Evolutionary conservation across 208 protist species (phyloP).

Genomic region (Naegleria gruberi): DNA sequence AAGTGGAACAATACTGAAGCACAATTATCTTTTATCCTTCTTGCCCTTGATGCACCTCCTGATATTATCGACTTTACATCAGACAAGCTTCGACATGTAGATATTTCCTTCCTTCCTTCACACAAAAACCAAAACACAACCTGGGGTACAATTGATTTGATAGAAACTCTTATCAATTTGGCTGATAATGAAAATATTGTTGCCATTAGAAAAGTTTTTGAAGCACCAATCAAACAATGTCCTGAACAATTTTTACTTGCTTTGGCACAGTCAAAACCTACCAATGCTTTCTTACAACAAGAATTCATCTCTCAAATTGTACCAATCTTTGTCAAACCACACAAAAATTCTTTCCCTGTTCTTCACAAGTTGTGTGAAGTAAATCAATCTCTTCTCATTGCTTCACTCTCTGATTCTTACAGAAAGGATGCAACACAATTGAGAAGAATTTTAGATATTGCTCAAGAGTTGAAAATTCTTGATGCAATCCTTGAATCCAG

Average conservation of each 20-base stretch:
- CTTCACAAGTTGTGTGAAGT: slow-evolving; percentile 45
- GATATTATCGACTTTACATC: slow-evolving; percentile 38
- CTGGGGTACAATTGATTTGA: slow-evolving; percentile 50
- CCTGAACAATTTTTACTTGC: slow-evolving; percentile 50
- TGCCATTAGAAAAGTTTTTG: slow-evolving; percentile 41
- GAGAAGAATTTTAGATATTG: slow-evolving; percentile 51
- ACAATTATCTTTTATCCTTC: slow-evolving; percentile 53
- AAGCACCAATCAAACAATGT: slow-evolving; percentile 44
- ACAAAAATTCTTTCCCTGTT: slow-evolving; percentile 32
- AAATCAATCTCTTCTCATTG: slow-evolving; percentile 39
- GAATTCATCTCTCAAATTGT: slow-evolving; percentile 35
- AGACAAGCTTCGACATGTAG: background rate
- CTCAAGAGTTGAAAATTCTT: slow-evolving; percentile 44
- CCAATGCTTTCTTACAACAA: background rate
- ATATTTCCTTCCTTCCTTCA: slow-evolving; percentile 1
- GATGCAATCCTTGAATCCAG: slow-evolving; percentile 38
- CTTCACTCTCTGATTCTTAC: slow-evolving; percentile 44
- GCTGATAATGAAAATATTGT: slow-evolving; percentile 37
- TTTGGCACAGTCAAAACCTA: slow-evolving; percentile 30
- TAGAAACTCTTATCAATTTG: slow-evolving; percentile 47
- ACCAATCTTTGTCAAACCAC: slow-evolving; percentile 28
- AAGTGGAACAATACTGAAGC: slow-evolving; percentile 48
- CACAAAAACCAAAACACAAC: slow-evolving; percentile 1
- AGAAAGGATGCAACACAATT: slow-evolving; percentile 40
- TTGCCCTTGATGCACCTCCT: slow-evolving; percentile 32